These are phyloP conservation scores for Fragosphaeria purpurea DNA, from an alignment of 2,329 filamentous ascomycete genomes.

Conservation along the genomic window DNA sequence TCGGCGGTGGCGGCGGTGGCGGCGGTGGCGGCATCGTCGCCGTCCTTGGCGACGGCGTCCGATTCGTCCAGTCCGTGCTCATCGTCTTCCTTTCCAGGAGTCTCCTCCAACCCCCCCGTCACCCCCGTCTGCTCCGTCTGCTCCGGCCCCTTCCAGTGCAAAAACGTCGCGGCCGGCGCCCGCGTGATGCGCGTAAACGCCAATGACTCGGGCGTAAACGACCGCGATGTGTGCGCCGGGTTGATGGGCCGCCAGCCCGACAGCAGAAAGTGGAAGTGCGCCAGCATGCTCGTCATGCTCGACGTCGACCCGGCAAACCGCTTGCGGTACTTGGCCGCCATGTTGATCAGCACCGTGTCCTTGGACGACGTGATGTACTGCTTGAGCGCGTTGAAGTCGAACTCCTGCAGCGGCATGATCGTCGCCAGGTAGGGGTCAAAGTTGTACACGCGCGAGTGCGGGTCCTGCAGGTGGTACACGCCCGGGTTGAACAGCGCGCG, in stretches of 20 bases:
- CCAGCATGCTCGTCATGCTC: conserved; percentile 80
- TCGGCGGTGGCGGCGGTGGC: too few species aligned
- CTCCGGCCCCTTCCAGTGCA: conserved; percentile 50
- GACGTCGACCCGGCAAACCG: conserved; percentile 94
- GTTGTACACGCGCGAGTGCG: conserved; percentile 80
- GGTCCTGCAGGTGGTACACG: conserved; percentile 85
- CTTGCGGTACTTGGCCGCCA: conserved; percentile 56
- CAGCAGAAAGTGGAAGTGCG: conserved; percentile 87
- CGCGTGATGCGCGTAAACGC: conserved; percentile 64
- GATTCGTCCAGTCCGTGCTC: too few species aligned
- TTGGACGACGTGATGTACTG: conserved; percentile 87
- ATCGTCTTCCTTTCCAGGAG: too few species aligned
- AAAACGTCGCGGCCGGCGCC: conserved; percentile 68
- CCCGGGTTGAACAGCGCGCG: conserved; percentile 92
- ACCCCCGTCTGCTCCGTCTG: too few species aligned
- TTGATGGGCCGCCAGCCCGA: conserved; percentile 73
- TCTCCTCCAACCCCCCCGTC: too few species aligned
- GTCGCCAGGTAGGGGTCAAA: conserved; percentile 90
- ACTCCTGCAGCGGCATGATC: conserved; percentile 89
- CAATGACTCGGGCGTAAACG: conserved; percentile 50
- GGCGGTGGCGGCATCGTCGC: too few species aligned
- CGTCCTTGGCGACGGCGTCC: too few species aligned
- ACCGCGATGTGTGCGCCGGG: conserved; percentile 52
- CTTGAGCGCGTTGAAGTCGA: conserved; percentile 80
- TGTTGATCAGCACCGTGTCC: conserved; percentile 59